Evolutionary conservation across 169 alveolate species (phyloP), one percentile per base, ranked within the genome.

Genomic region (Plasmodium gaboni): DNA sequence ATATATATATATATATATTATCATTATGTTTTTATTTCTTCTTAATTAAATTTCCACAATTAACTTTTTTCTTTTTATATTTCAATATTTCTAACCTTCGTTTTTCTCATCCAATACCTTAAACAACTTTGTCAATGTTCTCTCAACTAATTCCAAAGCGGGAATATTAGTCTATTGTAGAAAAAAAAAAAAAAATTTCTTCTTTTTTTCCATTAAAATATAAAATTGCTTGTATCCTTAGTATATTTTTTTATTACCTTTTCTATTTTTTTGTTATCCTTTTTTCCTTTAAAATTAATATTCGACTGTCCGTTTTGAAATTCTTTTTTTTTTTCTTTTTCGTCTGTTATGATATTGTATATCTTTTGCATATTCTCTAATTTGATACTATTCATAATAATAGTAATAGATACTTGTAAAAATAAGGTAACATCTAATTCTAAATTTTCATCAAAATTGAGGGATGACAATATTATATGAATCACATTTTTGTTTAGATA

Each of bases 91-190:
- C n/a, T 13, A 44, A 85, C 92, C 87, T 85, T 85, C 92, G 46
- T 85, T 85, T 50, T 85, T 85, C 71, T 85, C 92, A 51, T 85
- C 92, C 67, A 85, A 44, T 8, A 85, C 92, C 28, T 85, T 85
- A 65, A 85, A 85, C 53, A 85, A 38, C 24, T 85, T 85, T n/a
- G 92, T 85, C 50, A 85, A 17, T 22, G 92, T 85, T 17, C 73
- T 53, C 53, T 85, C 92, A 5, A 85, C 92, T 24, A 85, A 63
- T 73, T 85, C 92, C 19, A 59, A 46, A 28, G 83, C 92, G 17
- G 92, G 92, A n/a, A 85, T 71, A 51, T 85, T 85, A 2, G 74
- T 48, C 92, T 85, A 44, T 22, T 26, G 5, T 22, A 28, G 10
- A 7, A 46, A 5, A 71, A 13, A 53, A 8, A 50, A 50, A 71